Evolutionary conservation across 192 early-diverging fungal species (phyloP).

Genomic region (Fimicolochytrium jonesii): DNA sequence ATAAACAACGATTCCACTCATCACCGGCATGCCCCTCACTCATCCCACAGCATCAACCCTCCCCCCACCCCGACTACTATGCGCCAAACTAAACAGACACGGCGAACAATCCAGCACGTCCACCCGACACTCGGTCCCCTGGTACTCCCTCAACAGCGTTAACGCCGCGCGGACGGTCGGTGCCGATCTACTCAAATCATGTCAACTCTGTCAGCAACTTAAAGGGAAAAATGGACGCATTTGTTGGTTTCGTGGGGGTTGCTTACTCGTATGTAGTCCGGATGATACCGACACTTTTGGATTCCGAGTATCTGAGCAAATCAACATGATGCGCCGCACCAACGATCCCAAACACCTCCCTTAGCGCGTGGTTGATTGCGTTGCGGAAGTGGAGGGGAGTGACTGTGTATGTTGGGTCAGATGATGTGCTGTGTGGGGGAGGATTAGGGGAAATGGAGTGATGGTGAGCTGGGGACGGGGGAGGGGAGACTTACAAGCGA

Average conservation of each 20-base stretch:
- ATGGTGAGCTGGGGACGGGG: too few species aligned
- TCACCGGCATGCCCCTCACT: too few species aligned
- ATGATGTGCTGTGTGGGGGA: too few species aligned
- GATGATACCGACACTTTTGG: background rate
- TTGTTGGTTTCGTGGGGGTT: too few species aligned
- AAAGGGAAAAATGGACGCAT: too few species aligned
- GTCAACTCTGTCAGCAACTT: too few species aligned
- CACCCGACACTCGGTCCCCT: background rate
- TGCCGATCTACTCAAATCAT: background rate
- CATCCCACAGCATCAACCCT: too few species aligned
- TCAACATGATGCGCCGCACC: slow-evolving; percentile 20
- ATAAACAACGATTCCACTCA: too few species aligned
- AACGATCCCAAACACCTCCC: slow-evolving; percentile 12
- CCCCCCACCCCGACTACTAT: slow-evolving; percentile 4
- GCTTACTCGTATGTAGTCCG: slow-evolving; percentile 13
- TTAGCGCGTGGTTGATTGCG: slow-evolving; percentile 13
- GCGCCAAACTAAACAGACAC: background rate
- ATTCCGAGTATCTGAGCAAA: background rate
- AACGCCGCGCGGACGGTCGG: slow-evolving; percentile 10
- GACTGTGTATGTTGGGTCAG: too few species aligned
- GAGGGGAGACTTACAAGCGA: too few species aligned
- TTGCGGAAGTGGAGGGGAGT: slow-evolving; percentile 20
- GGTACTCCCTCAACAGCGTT: slow-evolving; percentile 1
- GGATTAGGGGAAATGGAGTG: too few species aligned
- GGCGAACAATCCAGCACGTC: slow-evolving; percentile 13